Percentiles rank a stretch among this genome's conserved stretches.
Evolutionary conservation across 345 rosid species (phyloP).

Genomic region (Triadica sebifera): DNA sequence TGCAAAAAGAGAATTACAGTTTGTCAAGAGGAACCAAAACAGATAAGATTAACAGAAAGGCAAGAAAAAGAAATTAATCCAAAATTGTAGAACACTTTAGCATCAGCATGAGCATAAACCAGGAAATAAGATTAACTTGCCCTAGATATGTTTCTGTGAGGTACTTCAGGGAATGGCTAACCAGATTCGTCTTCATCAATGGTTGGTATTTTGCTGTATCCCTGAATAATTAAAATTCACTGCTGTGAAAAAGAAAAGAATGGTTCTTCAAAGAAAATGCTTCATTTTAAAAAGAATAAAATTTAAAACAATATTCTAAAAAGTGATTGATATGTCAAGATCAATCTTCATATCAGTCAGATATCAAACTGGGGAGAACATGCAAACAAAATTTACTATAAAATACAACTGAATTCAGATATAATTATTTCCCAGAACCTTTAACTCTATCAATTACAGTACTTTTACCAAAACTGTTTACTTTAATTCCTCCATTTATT

Average conservation of each 20-base stretch:
- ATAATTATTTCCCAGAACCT: no score
- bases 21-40: not conserved
- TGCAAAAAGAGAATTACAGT: no score
- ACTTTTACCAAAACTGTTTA: no score
- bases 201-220: constrained; percentile 75
- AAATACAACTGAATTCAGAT: no score
- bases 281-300: not conserved
- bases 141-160: constrained; percentile 65
- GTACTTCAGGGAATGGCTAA: constrained; percentile 74
- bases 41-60: not conserved
- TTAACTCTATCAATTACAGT: no score
- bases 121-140: constrained; percentile 32
- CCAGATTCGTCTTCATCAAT: constrained; percentile 67
- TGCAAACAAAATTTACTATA: no score
- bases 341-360: no score
- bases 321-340: not conserved
- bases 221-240: constrained; percentile 36
- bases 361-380: no score
- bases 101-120: constrained; percentile 7
- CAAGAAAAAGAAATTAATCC: not conserved
- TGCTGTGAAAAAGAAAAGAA: not conserved
- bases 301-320: not conserved
- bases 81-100: not conserved
- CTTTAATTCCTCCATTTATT: no score
- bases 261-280: not conserved